Conservation (phyloP, 2,329 filamentous ascomycete species). For the Aureobasidium melanogenum region DNA sequence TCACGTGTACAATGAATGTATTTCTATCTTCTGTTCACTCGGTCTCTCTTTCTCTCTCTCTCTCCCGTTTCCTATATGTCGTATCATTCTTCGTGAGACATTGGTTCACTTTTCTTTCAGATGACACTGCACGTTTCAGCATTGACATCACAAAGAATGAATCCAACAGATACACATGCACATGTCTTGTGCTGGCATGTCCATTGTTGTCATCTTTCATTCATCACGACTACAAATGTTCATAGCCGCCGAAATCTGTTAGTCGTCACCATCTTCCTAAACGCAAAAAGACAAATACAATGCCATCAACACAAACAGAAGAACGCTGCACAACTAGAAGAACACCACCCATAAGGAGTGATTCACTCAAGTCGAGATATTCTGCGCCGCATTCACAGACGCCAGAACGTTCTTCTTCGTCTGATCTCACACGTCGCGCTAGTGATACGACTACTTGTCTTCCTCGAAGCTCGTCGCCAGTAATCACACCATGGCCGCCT, state of each 20-base stretch:
- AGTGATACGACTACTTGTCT: neutral
- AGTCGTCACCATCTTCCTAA: too few relatives aligned
- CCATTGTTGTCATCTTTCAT: neutral
- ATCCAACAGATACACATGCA: neutral
- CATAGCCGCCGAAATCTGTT: too few relatives aligned
- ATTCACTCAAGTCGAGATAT: neutral
- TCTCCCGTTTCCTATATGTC: too few relatives aligned
- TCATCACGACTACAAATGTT: too few relatives aligned
- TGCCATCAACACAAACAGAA: neutral
- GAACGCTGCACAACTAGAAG: neutral
- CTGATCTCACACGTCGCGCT: too few relatives aligned
- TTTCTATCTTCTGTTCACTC: neutral
- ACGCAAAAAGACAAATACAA: neutral
- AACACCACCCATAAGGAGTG: neutral
- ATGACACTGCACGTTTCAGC: neutral
- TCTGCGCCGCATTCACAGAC: neutral
- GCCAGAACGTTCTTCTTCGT: neutral
- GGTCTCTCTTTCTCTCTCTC: neutral
- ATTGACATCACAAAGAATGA: neutral
- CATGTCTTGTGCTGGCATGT: neutral
- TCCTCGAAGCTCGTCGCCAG: too few relatives aligned
- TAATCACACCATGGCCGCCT: too few relatives aligned
- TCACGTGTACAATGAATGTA: neutral
- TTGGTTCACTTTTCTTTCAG: neutral
- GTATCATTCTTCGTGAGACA: neutral